Evolutionary conservation across 495 filamentous ascomycete genomes (phyloP).

Genomic region (Penicillium egyptiacum): DNA sequence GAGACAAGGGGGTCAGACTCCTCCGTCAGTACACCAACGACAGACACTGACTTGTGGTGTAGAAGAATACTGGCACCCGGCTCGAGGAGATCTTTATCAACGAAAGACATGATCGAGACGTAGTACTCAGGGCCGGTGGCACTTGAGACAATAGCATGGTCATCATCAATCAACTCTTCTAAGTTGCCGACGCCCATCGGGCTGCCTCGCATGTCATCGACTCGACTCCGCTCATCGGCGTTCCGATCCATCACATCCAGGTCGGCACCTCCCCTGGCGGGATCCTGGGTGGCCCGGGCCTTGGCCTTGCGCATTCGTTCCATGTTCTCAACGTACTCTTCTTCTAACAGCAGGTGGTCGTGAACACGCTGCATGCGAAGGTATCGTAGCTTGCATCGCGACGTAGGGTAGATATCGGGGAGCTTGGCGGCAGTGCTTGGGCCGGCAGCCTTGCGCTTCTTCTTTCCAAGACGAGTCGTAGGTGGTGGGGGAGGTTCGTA

Average conservation of each 20-base stretch:
- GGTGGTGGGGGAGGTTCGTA: constrained; percentile 97
- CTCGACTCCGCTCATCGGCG: constrained; percentile 91
- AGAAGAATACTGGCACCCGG: constrained; percentile 93
- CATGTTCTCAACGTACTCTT: constrained; percentile 99
- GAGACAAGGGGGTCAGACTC: constrained; percentile 94
- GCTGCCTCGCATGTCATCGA: constrained; percentile 98
- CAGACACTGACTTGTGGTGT: constrained; percentile 97
- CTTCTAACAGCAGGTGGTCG: constrained; percentile 94
- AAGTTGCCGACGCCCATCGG: constrained; percentile 98
- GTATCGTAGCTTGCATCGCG: constrained; percentile 94
- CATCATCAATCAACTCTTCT: constrained; percentile 99
- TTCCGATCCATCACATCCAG: constrained; percentile 62
- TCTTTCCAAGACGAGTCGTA: constrained; percentile 95
- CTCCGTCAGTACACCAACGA: constrained; percentile 95
- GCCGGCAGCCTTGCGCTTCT: constrained; percentile 92
- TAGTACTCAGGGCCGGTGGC: constrained; percentile 99
- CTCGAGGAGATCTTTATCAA: constrained; percentile 97
- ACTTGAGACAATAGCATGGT: constrained; percentile 97
- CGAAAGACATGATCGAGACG: constrained; percentile 99
- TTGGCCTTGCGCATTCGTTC: constrained; percentile 91
- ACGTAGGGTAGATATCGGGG: constrained; percentile 88
- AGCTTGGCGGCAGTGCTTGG: constrained; percentile 93
- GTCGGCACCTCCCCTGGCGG: constrained; percentile 41
- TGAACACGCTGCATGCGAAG: constrained; percentile 98
- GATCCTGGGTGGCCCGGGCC: constrained; percentile 68